Evolutionary conservation across 805 yeast species (phyloP), one percentile per base, ranked within the genome.

Genomic region (Spathaspora arborariae): DNA sequence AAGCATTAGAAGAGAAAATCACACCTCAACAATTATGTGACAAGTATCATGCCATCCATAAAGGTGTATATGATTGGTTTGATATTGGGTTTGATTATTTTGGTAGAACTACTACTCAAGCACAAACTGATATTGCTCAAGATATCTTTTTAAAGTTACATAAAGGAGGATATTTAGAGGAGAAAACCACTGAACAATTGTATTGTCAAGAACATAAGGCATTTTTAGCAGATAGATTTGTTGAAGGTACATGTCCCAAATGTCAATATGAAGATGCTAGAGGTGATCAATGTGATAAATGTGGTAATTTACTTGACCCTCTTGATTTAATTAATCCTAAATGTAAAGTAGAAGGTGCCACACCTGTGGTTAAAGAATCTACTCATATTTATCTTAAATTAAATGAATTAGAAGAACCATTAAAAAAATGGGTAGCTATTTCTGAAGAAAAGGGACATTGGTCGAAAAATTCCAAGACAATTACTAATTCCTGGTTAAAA

Each of bases 241-340:
- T 94, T 30, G 98, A 94, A 71, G 99, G 99, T 56, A 88, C 83
- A 43, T 94, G 99, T 74, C 98, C 98, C 48, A 85, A 85, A 67
- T 94, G 99, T 75, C 79, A 75, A 39, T 94, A 90, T 64, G 96
- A 87, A 52, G 99, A 94, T 65, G 99, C 99, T 26, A 83, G 99
- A 68, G 99, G 99, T 57, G 99, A 94, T 68, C 99, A 94, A 75
- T 94, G 99, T 79, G 99, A 94, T 68, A 84, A 84, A 59, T 94
- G 99, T 76, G 99, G 99, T 54, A 70, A 72, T 50, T 75, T 94
- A 54, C 76, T 94, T 57, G 87, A 92, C 64, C 96, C 99, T 43
- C 85, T 90, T 60, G 98, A 94, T 68, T 79, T 94, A 64, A 84
- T 92, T 54, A 80, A 91, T 53, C 98, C 99, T 46, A 87, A 96